Evolutionary conservation across 139 green algal genomes (phyloP).

Genomic region (Closterium sp.): DNA sequence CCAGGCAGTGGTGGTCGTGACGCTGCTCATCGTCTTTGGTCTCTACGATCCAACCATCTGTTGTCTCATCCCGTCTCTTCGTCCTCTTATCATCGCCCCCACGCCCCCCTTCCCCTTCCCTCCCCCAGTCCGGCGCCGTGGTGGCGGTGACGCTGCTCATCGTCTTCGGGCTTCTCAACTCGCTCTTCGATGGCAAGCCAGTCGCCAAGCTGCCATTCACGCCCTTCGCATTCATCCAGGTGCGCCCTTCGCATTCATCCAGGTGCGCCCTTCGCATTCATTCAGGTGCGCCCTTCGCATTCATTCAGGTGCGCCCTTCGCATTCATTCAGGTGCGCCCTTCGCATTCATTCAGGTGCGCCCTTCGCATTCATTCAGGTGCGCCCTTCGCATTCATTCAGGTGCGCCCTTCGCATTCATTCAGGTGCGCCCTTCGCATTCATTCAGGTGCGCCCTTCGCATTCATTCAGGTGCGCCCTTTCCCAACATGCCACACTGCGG

Average conservation of each 20-base stretch:
- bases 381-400: constrained; percentile 27
- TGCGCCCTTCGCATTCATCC: neutral
- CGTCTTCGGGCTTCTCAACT: constrained; percentile 37
- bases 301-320: constrained; percentile 30
- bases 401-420: too few relatives aligned
- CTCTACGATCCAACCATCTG: too few relatives aligned
- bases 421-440: too few relatives aligned
- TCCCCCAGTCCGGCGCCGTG: constrained; percentile 19
- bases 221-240: constrained; percentile 39
- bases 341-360: constrained; percentile 32
- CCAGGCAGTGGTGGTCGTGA: neutral
- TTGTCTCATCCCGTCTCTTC: neutral
- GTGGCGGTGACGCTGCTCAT: constrained; percentile 33
- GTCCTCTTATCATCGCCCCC: neutral
- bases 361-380: constrained; percentile 27
- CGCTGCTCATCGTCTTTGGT: neutral
- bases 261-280: neutral
- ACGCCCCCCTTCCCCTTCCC: neutral
- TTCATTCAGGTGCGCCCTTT: too few relatives aligned
- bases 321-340: constrained; percentile 22
- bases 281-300: constrained; percentile 31
- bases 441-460: too few relatives aligned
- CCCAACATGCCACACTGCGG: constrained; percentile 27
- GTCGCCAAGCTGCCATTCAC: constrained; percentile 44
- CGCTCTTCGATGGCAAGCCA: constrained; percentile 41